Base-by-base conservation (phyloP, 192 early-diverging fungal species). In the Gigaspora rosea region DNA sequence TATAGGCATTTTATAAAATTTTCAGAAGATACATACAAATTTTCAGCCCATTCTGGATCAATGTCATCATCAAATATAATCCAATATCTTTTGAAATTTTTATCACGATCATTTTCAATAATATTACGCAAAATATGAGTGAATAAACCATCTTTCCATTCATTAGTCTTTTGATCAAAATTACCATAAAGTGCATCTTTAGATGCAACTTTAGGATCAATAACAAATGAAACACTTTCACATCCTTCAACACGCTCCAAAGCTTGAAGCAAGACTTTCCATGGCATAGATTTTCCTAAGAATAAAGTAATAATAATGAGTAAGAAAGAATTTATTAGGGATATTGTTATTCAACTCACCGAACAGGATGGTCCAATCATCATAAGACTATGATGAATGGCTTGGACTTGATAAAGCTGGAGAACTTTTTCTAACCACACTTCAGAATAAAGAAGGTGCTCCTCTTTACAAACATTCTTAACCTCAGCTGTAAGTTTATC, bases 31-130 rank as follows among this genome's bases (percentile, higher is more conserved):
- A 27, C 27, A 27, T 27, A 27, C 27, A 99, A 88, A 80, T 99
- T 99, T 86, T 99, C 98, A 20, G 99, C 97, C 98, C 98, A 99
- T 81, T 98, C 96, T 27, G 98, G 97, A 85, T 99, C 98, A 7
- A 99, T 96, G 83, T 99, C 97, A 80, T 97, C 98, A 83, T 99
- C 98, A 84, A 99, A 99, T 27, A 99, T 93, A 77, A 99, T 98
- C 98, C 98, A 99, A 80, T 99, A 97, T 33, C 98, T 92, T 80
- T 93, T 94, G 11, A 82, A 62, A 76, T 90, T 92, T 85, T 99
- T 97, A 68, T 97, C 98, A 76, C 98, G 92, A 20, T 97, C 96
- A 71, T 98, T 96, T 80, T 98, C 97, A 22, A 99, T 90, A 79
- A 98, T 99, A 82, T 97, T 97, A 70, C 98, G 91, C 73, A 99